These are phyloP conservation scores for Yamadazyma pseudoaaseri DNA, from an alignment of 1,139 yeast species.

Conservation along the genomic window DNA sequence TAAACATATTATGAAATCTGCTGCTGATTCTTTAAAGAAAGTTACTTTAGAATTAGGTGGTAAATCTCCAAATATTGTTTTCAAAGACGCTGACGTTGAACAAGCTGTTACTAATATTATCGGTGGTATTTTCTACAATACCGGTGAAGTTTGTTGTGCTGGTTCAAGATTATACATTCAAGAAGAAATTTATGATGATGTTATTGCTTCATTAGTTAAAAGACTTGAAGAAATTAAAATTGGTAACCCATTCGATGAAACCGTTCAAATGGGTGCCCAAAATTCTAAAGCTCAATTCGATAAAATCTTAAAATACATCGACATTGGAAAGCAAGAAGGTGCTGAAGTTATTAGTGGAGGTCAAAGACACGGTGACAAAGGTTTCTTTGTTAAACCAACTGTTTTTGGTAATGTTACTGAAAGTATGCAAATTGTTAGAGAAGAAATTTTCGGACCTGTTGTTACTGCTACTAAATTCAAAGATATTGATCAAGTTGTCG, in stretches of 20 bases:
- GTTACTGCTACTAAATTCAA: slow-evolving; percentile 72
- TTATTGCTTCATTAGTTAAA: slow-evolving; percentile 49
- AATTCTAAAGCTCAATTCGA: slow-evolving; percentile 73
- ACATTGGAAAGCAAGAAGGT: slow-evolving; percentile 56
- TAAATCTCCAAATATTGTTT: slow-evolving; percentile 79
- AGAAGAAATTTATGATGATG: slow-evolving; percentile 69
- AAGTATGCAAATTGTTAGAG: slow-evolving; percentile 67
- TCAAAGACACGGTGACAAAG: slow-evolving; percentile 62
- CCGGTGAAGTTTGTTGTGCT: slow-evolving; percentile 89
- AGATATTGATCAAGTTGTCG: slow-evolving; percentile 68
- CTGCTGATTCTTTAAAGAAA: slow-evolving; percentile 69
- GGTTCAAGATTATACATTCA: slow-evolving; percentile 82
- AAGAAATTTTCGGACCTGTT: slow-evolving; percentile 89
- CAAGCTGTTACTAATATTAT: slow-evolving; percentile 59
- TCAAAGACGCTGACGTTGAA: slow-evolving; percentile 68
- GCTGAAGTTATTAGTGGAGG: slow-evolving; percentile 58
- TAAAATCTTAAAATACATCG: slow-evolving; percentile 56
- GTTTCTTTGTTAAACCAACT: slow-evolving; percentile 79
- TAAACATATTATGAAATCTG: slow-evolving; percentile 68
- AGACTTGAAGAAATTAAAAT: slow-evolving; percentile 57
- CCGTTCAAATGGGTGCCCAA: slow-evolving; percentile 82
- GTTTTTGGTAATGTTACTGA: slow-evolving; percentile 70
- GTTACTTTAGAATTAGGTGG: slow-evolving; percentile 87
- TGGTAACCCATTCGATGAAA: slow-evolving; percentile 76
- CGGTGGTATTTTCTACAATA: slow-evolving; percentile 64